Percentiles rank a stretch among this genome's conserved stretches.
phyloP scores from a whole-genome alignment of 805 yeast genomes.

The Naumovozyma castellii region DNA sequence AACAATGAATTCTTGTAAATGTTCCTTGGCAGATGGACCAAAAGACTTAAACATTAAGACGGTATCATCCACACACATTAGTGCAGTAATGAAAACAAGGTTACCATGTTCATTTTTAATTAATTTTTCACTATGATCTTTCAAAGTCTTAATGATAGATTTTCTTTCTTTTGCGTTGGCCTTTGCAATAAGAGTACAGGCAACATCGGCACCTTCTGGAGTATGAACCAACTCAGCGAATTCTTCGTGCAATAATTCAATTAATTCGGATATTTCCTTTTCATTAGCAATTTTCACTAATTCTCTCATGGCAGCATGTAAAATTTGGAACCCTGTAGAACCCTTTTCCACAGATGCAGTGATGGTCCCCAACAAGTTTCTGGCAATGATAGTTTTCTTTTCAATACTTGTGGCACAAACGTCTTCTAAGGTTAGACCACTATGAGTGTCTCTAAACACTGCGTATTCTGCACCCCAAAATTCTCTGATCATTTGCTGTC shows the following conservation, averaged over 20 bases:
- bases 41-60: slow-evolving; percentile 71
- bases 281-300: slow-evolving; percentile 60
- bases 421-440: slow-evolving; percentile 53
- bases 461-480: slow-evolving; percentile 97
- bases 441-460: slow-evolving; percentile 69
- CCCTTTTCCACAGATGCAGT: slow-evolving; percentile 91
- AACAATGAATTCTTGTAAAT: slow-evolving; percentile 45
- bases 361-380: slow-evolving; percentile 72
- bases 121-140: slow-evolving; percentile 64
- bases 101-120: slow-evolving; percentile 83
- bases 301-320: slow-evolving; percentile 94
- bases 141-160: slow-evolving; percentile 58
- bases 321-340: slow-evolving; percentile 88
- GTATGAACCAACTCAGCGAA: slow-evolving; percentile 94
- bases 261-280: slow-evolving; percentile 65
- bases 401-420: slow-evolving; percentile 61
- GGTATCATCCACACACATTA: slow-evolving; percentile 89
- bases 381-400: slow-evolving; percentile 63
- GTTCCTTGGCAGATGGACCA: slow-evolving; percentile 37
- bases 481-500: slow-evolving; percentile 84
- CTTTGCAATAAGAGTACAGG: slow-evolving; percentile 64
- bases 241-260: slow-evolving; percentile 77
- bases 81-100: slow-evolving; percentile 63
- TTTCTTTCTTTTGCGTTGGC: slow-evolving; percentile 93
- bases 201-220: slow-evolving; percentile 88